These are phyloP conservation scores for Chlamydomonas sphaeroides DNA, from an alignment of 139 green algal genomes.

Conservation along the genomic window DNA sequence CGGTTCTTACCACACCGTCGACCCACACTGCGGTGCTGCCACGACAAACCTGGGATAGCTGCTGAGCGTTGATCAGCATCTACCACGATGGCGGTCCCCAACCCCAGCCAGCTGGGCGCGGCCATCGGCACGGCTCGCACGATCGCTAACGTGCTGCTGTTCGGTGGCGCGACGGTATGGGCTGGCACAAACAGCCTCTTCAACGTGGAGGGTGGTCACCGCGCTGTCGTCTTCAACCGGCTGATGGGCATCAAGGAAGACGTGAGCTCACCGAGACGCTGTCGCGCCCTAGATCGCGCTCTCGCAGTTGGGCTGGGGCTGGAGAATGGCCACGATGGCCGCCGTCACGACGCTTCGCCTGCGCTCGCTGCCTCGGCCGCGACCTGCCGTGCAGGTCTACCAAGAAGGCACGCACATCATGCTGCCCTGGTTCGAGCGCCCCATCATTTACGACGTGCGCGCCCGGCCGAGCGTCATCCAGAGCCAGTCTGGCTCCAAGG, in stretches of 20 bases:
- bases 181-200: slow-evolving; percentile 89
- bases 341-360: too few relatives aligned
- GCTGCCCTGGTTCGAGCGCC: slow-evolving; percentile 97
- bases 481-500: slow-evolving; percentile 90
- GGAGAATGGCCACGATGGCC: too few relatives aligned
- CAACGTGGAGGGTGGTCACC: slow-evolving; percentile 98
- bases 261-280: slow-evolving; percentile 45
- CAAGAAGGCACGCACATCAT: slow-evolving; percentile 97
- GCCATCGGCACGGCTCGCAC: slow-evolving; percentile 13
- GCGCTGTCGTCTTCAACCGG: slow-evolving; percentile 98
- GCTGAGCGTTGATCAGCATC: too few relatives aligned
- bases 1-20: too few relatives aligned
- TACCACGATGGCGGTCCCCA: not conserved
- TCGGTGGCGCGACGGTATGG: slow-evolving; percentile 71
- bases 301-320: too few relatives aligned
- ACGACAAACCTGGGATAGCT: too few relatives aligned
- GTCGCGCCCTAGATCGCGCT: not conserved
- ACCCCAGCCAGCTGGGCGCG: not conserved
- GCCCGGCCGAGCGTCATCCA: slow-evolving; percentile 93
- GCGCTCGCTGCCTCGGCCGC: too few relatives aligned
- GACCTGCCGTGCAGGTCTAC: slow-evolving; percentile 85
- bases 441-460: slow-evolving; percentile 97
- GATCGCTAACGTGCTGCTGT: slow-evolving; percentile 27
- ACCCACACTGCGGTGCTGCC: too few relatives aligned
- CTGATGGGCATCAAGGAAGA: slow-evolving; percentile 93